Evolutionary conservation across 1,139 yeast genomes (phyloP).

Genomic region (Sugiyamaella castrensis): DNA sequence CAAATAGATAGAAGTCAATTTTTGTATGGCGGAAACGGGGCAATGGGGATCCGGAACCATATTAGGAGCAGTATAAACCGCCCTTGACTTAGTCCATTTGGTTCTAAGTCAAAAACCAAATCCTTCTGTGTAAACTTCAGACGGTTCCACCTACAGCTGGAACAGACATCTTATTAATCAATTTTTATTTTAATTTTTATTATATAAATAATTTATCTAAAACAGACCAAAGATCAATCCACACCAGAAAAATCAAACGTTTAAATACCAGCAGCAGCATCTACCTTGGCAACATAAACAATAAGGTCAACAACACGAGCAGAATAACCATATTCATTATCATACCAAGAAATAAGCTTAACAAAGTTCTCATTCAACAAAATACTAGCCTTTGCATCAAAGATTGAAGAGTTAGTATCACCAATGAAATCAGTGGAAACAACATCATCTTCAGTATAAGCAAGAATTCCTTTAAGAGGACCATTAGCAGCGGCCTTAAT

Average conservation of each 20-base stretch:
- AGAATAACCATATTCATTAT: conserved; percentile 89
- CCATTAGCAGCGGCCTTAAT: conserved; percentile 64
- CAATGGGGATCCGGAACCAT: too few relatives aligned
- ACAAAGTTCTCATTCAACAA: conserved; percentile 77
- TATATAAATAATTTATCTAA: too few relatives aligned
- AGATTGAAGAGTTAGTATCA: conserved; percentile 74
- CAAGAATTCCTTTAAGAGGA: conserved; percentile 68
- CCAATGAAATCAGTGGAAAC: conserved; percentile 83
- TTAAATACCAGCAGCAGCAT: conserved; percentile 30
- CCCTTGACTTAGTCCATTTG: too few relatives aligned
- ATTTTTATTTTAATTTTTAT: too few relatives aligned
- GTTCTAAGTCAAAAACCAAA: too few relatives aligned
- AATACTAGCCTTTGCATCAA: conserved; percentile 84
- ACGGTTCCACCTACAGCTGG: too few relatives aligned
- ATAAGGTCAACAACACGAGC: conserved; percentile 87
- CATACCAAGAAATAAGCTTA: conserved; percentile 87
- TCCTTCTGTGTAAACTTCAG: too few relatives aligned
- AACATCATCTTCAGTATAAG: conserved; percentile 84
- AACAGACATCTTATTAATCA: too few relatives aligned
- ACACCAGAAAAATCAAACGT: background rate
- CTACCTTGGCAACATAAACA: conserved; percentile 59
- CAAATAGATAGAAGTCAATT: too few relatives aligned
- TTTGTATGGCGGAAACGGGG: too few relatives aligned
- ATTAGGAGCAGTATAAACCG: too few relatives aligned
- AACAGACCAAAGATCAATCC: too few relatives aligned